Evolutionary conservation across 2,329 filamentous ascomycete genomes (phyloP), one percentile per base, ranked within the genome.

Genomic region (Rugonectria rugulosa): DNA sequence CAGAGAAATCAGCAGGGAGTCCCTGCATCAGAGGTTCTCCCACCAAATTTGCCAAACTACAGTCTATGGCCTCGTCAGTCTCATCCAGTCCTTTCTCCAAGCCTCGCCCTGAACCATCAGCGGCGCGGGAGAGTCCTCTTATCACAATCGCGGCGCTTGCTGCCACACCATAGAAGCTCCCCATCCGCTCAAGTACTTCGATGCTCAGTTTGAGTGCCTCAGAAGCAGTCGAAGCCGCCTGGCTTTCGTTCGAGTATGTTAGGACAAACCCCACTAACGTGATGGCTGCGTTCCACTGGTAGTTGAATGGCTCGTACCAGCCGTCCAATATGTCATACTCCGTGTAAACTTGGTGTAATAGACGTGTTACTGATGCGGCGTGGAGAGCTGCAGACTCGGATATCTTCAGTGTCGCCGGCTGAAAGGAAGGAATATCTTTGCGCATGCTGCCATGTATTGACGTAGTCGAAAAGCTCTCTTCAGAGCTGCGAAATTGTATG

Each of bases 201-300:
- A 50, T 36, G 2, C 47, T 50, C 7, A 4, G 21, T 10, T 24
- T 26, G 6, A 50, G 36, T 2, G 47, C 47, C 20, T 50, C 47
- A 5, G 20, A 26, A 15, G 37, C 27, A 3, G 20, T n/a, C 2
- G 12, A 15, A 1, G 20, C 5, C 5, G 23, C 11, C 2, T 14
- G 12, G 19, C 34, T 42, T 2, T 20, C 12, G 5, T 29, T 19
- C 3, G 67, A 63, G 15, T 68, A 66, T 1, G 61, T 63, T 3
- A 71, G 43, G 2, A 68, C 27, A 38, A 69, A 72, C 2, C 65
- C 70, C 5, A 71, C 52, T 1, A 73, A 34, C 5, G 65, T 66
- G 50, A 71, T 65, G 17, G 65, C 57, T 11, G 68, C 51, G 23
- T 53, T 53, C 51, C 51, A 53, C 9, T 48, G 51, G 6, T 41